A percentile compares a stretch with the other conserved stretches of the same genome.
Evolutionary conservation across 192 early-diverging fungal species (phyloP).

Genomic region (Umbelopsis sp.): DNA sequence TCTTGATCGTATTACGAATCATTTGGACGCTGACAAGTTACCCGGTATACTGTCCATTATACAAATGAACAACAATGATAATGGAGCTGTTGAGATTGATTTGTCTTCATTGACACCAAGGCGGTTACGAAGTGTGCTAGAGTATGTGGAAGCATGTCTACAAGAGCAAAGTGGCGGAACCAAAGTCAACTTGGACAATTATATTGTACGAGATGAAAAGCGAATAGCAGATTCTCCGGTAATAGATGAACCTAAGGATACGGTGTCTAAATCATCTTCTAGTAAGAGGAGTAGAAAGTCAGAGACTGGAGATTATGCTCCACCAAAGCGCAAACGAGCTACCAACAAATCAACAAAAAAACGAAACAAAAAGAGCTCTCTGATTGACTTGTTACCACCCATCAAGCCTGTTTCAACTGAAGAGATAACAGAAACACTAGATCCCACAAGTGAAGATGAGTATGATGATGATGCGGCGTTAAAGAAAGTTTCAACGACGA

Average conservation of each 20-base stretch:
- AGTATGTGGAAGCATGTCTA: slow-evolving; percentile 4
- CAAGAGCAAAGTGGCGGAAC: background rate
- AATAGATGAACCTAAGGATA: background rate
- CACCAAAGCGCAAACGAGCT: slow-evolving; percentile 2
- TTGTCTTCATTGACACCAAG: slow-evolving; percentile 3
- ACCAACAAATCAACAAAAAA: background rate
- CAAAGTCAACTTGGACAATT: background rate
- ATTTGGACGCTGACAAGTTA: background rate
- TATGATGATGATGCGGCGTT: background rate
- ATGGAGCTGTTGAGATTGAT: slow-evolving; percentile 5
- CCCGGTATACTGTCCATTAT: slow-evolving; percentile 14
- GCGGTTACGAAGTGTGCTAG: background rate
- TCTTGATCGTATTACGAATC: slow-evolving; percentile 18
- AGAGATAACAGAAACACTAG: background rate
- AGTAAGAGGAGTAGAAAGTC: background rate
- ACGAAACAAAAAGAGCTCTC: background rate
- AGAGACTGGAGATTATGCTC: background rate
- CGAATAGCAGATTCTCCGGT: no score
- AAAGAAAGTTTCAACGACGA: background rate
- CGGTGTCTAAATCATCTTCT: background rate
- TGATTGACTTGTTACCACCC: slow-evolving; percentile 9
- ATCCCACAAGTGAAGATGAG: background rate
- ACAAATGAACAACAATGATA: slow-evolving; percentile 2
- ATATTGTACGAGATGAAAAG: background rate
- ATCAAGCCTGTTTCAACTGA: background rate